Conservation (phyloP, 192 early-diverging fungal species). For the Helicostylum pulchrum region DNA sequence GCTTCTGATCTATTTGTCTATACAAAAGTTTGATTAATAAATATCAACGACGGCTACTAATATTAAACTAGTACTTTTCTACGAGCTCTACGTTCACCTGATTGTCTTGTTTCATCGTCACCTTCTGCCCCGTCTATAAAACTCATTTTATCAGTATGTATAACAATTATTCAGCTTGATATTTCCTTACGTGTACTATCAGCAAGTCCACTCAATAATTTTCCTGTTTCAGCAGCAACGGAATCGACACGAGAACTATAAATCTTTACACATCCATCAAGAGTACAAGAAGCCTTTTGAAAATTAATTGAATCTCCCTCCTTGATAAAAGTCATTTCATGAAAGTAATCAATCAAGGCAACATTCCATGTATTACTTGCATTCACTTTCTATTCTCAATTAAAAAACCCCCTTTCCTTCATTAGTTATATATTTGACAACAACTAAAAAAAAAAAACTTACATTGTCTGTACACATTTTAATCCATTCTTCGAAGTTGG, state of each 20-base stretch:
- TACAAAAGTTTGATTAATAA: constrained; percentile 1
- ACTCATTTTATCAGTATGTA: not conserved
- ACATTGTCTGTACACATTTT: constrained; percentile 96
- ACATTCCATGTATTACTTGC: constrained; percentile 93
- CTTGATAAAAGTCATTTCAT: constrained; percentile 88
- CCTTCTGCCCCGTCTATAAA: not conserved
- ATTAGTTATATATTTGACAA: not conserved
- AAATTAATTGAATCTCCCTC: constrained; percentile 99
- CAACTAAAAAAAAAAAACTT: constrained; percentile 15
- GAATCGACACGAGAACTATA: constrained; percentile 97
- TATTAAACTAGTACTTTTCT: constrained; percentile 34
- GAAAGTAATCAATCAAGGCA: constrained; percentile 97
- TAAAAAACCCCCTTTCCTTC: not conserved
- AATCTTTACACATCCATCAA: constrained; percentile 97
- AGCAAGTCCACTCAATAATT: constrained; percentile 82
- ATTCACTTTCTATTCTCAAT: constrained; percentile 80
- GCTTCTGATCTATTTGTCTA: constrained; percentile 49
- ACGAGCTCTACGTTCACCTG: constrained; percentile 44
- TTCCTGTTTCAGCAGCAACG: constrained; percentile 87
- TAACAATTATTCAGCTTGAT: not conserved
- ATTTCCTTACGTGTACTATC: constrained; percentile 58
- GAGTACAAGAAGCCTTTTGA: constrained; percentile 94
- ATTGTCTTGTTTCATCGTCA: constrained; percentile 38
- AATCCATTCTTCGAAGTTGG: constrained; percentile 89
- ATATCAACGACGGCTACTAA: not conserved